These are phyloP conservation scores for Meripilus lineatus DNA, from an alignment of 1,284 basidiomycete genomes.

Conservation along the genomic window DNA sequence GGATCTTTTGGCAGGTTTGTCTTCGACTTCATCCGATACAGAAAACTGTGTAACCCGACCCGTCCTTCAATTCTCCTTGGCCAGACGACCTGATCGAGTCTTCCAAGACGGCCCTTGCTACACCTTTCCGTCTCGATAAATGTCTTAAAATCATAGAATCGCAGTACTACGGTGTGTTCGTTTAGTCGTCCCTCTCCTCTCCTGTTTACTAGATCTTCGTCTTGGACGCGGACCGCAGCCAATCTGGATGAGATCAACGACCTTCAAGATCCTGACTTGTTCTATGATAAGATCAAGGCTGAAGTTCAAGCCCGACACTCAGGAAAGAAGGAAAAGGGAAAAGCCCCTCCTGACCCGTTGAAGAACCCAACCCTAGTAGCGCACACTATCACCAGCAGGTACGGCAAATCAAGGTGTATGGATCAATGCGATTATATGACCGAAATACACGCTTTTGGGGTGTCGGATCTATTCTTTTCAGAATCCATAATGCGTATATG, in stretches of 20 bases:
- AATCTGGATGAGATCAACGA: conserved; percentile 63
- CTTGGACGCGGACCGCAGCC: conserved; percentile 31
- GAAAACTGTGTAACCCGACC: not conserved
- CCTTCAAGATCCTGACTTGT: conserved; percentile 58
- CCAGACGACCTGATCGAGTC: conserved; percentile 64
- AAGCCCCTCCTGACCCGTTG: conserved; percentile 26
- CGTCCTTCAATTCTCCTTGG: conserved; percentile 8
- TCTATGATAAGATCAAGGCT: conserved; percentile 45
- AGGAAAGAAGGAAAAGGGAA: too few species aligned
- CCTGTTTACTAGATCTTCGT: not conserved
- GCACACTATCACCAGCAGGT: conserved; percentile 56
- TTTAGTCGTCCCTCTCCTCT: not conserved
- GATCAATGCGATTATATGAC: not conserved
- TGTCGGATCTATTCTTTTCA: conserved; percentile 25
- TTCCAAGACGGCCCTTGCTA: conserved; percentile 51
- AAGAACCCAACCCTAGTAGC: conserved; percentile 47
- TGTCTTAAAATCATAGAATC: conserved; percentile 64
- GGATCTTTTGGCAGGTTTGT: conserved; percentile 66
- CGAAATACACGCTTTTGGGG: not conserved
- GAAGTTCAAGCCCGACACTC: conserved; percentile 54
- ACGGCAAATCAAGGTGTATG: conserved; percentile 13
- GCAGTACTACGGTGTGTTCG: conserved; percentile 54
- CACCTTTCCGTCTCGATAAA: conserved; percentile 58
- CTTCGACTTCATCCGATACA: conserved; percentile 5
- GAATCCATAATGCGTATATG: conserved; percentile 75